Conservation (phyloP, 1,284 basidiomycete genomes). For the Moniliella sp. region DNA sequence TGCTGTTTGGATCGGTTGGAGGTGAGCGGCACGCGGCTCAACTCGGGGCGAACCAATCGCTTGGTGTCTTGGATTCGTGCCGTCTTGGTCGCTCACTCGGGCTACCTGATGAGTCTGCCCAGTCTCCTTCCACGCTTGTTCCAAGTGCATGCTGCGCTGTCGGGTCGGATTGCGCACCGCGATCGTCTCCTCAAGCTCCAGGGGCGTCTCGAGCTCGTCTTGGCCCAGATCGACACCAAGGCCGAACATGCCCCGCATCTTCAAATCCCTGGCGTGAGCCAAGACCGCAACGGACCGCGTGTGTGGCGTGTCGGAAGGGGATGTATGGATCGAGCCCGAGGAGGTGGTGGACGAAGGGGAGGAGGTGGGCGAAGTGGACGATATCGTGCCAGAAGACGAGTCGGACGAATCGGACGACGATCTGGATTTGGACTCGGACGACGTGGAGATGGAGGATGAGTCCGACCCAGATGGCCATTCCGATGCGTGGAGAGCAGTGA, state of each 20-base stretch:
- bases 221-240: slow-evolving; percentile 67
- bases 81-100: slow-evolving; percentile 65
- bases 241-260: slow-evolving; percentile 9
- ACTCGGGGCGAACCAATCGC: slow-evolving; percentile 34
- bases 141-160: slow-evolving; percentile 59
- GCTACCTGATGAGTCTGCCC: slow-evolving; percentile 77
- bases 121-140: slow-evolving; percentile 63
- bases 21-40: slow-evolving; percentile 24
- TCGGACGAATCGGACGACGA: slow-evolving; percentile 1
- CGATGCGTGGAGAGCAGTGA: neutral
- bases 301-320: neutral
- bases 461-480: neutral
- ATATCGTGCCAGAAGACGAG: neutral
- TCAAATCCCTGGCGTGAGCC: neutral
- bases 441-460: slow-evolving; percentile 1
- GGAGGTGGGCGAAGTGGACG: slow-evolving; percentile 1
- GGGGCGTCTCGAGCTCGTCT: slow-evolving; percentile 73
- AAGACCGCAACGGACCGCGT: slow-evolving; percentile 1
- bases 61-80: slow-evolving; percentile 74
- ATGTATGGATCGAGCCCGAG: neutral
- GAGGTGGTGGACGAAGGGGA: slow-evolving; percentile 3
- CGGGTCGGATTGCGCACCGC: slow-evolving; percentile 57
- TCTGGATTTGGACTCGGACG: neutral
- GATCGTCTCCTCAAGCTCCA: slow-evolving; percentile 64
- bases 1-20: slow-evolving; percentile 74